Percentiles rank a stretch among this genome's conserved stretches.
Evolutionary conservation across 2,329 filamentous ascomycete genomes (phyloP).

Genomic region (Ceratocystis eucalypticola): DNA sequence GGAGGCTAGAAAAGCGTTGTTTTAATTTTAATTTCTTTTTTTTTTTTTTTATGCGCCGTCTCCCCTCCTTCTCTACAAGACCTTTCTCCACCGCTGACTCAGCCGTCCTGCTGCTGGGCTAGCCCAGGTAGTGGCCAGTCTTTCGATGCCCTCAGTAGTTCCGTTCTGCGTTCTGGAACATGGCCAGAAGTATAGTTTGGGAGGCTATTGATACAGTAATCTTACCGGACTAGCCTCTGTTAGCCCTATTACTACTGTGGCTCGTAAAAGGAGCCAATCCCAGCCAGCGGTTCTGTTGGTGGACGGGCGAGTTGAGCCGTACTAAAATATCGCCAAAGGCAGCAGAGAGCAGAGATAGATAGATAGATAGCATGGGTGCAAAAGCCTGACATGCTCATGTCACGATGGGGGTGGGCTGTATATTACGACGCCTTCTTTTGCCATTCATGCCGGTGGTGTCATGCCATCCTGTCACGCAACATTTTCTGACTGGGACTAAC

Average conservation of each 20-base stretch:
- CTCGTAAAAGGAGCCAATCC: neutral
- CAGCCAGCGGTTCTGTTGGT: neutral
- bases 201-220: neutral
- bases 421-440: neutral
- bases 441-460: neutral
- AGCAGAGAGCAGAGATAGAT: neutral
- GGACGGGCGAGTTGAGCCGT: neutral
- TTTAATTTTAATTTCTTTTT: no score
- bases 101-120: neutral
- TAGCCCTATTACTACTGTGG: neutral
- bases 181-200: neutral
- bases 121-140: neutral
- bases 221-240: neutral
- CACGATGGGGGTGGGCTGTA: neutral
- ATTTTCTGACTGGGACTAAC: neutral
- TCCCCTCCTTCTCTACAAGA: no score
- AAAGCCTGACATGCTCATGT: neutral
- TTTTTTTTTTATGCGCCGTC: no score
- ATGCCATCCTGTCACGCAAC: neutral
- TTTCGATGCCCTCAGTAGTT: neutral
- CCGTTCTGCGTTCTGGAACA: neutral
- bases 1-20: no score
- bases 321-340: neutral
- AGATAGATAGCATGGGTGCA: neutral
- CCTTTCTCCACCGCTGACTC: neutral